phyloP scores from a whole-genome alignment of 169 alveolate genomes.

The Ichthyophthirius multifiliis region DNA sequence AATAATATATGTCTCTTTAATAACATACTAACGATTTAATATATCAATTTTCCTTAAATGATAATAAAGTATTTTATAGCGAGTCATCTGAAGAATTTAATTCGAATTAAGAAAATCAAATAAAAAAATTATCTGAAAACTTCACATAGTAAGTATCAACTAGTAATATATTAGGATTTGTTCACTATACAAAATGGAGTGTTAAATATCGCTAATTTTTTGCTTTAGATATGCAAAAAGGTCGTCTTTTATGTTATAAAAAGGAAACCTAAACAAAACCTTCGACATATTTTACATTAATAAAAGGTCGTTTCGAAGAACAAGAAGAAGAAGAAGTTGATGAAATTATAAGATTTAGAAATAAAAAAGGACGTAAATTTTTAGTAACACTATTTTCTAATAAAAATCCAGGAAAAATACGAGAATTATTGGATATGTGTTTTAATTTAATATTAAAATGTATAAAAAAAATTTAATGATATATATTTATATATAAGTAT shows the following conservation, averaged over 20 bases:
- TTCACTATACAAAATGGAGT: background rate
- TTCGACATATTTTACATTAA: background rate
- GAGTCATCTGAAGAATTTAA: no score
- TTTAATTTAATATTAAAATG: background rate
- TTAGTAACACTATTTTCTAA: background rate
- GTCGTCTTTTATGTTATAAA: background rate
- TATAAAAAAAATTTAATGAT: background rate
- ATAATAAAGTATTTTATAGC: no score
- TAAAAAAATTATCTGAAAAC: no score
- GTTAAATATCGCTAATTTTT: background rate
- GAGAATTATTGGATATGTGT: background rate
- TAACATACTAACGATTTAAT: no score
- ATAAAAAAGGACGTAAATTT: conserved; percentile 12
- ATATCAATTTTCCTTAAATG: no score
- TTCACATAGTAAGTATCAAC: no score
- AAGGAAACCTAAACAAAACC: background rate
- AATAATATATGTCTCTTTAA: no score
- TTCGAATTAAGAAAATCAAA: no score
- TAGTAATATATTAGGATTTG: background rate
- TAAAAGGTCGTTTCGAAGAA: background rate
- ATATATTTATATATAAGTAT: background rate
- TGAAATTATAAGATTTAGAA: background rate
- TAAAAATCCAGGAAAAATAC: background rate
- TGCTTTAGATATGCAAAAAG: conserved; percentile 3
- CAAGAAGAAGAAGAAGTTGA: background rate